Evolutionary conservation across 805 yeast genomes (phyloP), one percentile per base, ranked within the genome.

Genomic region (Candida caryicola): DNA sequence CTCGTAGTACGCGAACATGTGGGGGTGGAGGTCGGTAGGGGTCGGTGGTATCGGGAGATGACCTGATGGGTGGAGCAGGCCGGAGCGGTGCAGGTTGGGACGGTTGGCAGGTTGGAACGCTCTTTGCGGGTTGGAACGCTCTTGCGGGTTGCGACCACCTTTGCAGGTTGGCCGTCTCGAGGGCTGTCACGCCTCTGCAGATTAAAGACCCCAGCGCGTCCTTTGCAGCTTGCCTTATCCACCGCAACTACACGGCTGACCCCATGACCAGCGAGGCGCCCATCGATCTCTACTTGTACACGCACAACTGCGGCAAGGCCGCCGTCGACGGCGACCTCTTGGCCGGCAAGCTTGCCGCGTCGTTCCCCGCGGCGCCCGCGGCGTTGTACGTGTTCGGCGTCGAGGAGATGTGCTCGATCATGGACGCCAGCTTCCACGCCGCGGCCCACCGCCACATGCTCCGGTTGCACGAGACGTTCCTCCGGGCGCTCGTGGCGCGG

Each of bases 311-410:
- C 53, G 82, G 74, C 12, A 81, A 80, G 43, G 49, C 41, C 14
- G 51, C 61, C 4, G 65, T 78, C 17, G 51, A 63, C 15, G 55
- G 59, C 0, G 62, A 62, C 1, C 41, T 46, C 1, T 60, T 71
- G n/a, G 31, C 50, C 1, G 48, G 59, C 2, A 56, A 62, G 6
- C 38, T 71, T 0, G 47, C 53, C 2, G 37, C 43, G 8, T 41
- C 55, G 16, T 47, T 63, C 23, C 66, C 72, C 8, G 43, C 46
- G n/a, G 47, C 51, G 3, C 52, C 62, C 23, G 73, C 77, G 0
- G 68, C 73, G 36, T 38, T 82, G 4, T 71, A 73, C 37, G 82
- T 74, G 1, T 77, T 82, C 55, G 88, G 83, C 2, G 75, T 83
- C 44, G 82, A 84, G 54, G 93, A 84, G 53, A 48, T 83, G 8